Conservation (phyloP, 495 filamentous ascomycete genomes). For the Daldinia concentrica region DNA sequence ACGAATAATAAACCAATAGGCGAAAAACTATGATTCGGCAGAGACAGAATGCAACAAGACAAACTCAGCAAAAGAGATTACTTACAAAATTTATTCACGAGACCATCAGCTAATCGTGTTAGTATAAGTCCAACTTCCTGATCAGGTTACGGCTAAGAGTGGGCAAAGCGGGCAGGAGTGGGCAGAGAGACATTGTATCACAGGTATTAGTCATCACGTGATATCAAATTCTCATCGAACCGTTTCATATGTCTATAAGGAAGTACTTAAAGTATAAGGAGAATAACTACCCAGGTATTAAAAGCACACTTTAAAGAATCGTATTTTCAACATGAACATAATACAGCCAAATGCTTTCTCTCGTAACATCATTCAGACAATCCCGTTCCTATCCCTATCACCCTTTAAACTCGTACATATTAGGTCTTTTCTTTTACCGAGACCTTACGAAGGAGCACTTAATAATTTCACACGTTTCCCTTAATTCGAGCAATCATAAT, state of each 20-base stretch:
- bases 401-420: neutral
- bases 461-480: neutral
- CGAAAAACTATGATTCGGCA: neutral
- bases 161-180: neutral
- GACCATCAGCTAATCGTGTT: slow-evolving; percentile 11
- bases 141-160: slow-evolving; percentile 22
- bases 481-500: slow-evolving; percentile 3
- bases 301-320: neutral
- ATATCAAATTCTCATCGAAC: neutral
- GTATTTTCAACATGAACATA: slow-evolving; percentile 1
- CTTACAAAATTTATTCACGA: neutral
- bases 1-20: neutral
- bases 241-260: too few species aligned
- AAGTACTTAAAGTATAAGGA: too few species aligned
- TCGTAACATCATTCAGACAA: neutral
- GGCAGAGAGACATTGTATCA: neutral
- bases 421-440: neutral
- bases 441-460: neutral
- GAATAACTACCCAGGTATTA: neutral
- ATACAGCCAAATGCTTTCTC: neutral
- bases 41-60: neutral
- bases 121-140: slow-evolving; percentile 24
- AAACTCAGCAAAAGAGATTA: neutral
- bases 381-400: neutral
- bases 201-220: neutral